phyloP scores from a whole-genome alignment of 2,329 filamentous ascomycete genomes.

The Hirsutella minnesotensis region DNA sequence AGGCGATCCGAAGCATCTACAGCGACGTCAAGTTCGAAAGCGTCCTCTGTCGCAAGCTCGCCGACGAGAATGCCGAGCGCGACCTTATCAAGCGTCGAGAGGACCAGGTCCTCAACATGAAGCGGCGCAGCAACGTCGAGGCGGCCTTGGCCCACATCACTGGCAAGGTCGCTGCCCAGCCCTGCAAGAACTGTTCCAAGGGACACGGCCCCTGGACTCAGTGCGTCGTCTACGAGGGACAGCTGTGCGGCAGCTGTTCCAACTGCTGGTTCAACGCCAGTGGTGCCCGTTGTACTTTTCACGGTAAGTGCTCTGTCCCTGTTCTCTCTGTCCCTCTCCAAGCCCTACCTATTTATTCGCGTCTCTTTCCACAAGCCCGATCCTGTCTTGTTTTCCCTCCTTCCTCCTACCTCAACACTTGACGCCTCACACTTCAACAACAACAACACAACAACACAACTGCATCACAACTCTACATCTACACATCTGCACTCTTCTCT shows the following conservation, averaged over 20 bases:
- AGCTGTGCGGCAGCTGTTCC: constrained; percentile 50
- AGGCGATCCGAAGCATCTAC: constrained; percentile 28
- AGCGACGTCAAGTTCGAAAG: constrained; percentile 34
- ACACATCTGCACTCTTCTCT: no score
- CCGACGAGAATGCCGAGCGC: constrained; percentile 37
- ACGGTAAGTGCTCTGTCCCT: constrained; percentile 35
- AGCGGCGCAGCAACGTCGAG: constrained; percentile 48
- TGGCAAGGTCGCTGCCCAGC: constrained; percentile 32
- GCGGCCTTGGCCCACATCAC: constrained; percentile 46
- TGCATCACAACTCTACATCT: neutral
- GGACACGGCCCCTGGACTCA: constrained; percentile 47
- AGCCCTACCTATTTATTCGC: neutral
- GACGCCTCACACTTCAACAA: neutral
- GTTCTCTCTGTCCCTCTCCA: neutral
- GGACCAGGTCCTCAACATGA: constrained; percentile 42
- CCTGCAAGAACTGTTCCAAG: constrained; percentile 49
- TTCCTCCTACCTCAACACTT: no score
- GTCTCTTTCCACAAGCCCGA: neutral
- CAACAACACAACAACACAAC: neutral
- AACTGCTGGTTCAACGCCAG: constrained; percentile 56
- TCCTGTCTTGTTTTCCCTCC: neutral
- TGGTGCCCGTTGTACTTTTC: constrained; percentile 47
- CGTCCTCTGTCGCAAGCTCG: constrained; percentile 40
- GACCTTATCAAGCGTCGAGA: constrained; percentile 39
- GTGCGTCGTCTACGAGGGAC: constrained; percentile 46